A percentile compares a stretch with the other conserved stretches of the same genome.
Conservation (phyloP, 345 rosid genomes). For the Camelina neglecta region DNA sequence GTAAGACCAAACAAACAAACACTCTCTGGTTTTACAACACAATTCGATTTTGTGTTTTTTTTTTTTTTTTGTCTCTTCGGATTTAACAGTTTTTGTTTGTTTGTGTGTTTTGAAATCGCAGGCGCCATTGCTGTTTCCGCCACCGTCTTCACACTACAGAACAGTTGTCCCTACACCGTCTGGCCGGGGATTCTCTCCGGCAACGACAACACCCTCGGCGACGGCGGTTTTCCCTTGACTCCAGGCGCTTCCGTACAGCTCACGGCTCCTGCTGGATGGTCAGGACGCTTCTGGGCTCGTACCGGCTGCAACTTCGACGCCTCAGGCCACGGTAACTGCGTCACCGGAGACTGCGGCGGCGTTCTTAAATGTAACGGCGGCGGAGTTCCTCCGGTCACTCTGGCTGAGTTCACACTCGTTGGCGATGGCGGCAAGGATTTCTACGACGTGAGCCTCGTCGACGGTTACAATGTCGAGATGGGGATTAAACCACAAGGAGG, state of each 20-base stretch:
- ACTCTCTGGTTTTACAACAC: slow-evolving; percentile 3
- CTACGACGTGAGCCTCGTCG: slow-evolving; percentile 93
- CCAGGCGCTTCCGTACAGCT: slow-evolving; percentile 60
- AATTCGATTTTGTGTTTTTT: too few species aligned
- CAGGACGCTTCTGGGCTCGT: slow-evolving; percentile 90
- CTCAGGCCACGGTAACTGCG: slow-evolving; percentile 68
- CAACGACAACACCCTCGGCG: slow-evolving; percentile 62
- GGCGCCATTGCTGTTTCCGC: slow-evolving; percentile 49
- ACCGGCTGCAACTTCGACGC: slow-evolving; percentile 80
- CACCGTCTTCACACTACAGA: slow-evolving; percentile 67
- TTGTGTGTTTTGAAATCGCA: background rate
- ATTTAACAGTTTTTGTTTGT: background rate
- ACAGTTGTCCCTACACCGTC: slow-evolving; percentile 69
- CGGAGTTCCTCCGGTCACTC: slow-evolving; percentile 73
- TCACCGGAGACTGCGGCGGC: slow-evolving; percentile 87
- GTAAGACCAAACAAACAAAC: slow-evolving; percentile 16
- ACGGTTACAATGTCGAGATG: slow-evolving; percentile 87
- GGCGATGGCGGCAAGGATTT: slow-evolving; percentile 59
- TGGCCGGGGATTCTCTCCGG: slow-evolving; percentile 94
- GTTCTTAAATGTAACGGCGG: slow-evolving; percentile 68
- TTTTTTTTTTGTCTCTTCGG: too few species aligned
- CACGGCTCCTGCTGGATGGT: slow-evolving; percentile 77
- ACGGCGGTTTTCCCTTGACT: slow-evolving; percentile 65
- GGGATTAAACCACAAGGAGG: slow-evolving; percentile 71
- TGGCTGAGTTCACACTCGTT: slow-evolving; percentile 76